Conservation (phyloP, 306 rosid genomes). For the Trifolium fragiferum region DNA sequence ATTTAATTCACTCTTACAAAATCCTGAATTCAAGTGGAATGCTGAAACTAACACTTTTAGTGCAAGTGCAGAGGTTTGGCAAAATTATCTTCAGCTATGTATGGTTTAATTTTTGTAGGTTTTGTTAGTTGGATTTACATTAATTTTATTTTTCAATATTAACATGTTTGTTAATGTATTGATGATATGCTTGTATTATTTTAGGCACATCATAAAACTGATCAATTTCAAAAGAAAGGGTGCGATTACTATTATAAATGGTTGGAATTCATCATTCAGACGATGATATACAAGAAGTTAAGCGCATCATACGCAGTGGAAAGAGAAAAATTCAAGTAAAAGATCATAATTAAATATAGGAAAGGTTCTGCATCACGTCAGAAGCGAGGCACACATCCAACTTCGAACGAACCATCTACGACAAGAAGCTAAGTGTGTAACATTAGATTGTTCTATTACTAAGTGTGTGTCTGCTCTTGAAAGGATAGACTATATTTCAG, state of each 20-base stretch:
- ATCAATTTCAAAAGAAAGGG: too few species aligned
- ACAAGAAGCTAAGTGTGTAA: too few species aligned
- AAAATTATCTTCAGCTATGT: not conserved
- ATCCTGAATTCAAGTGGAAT: slow-evolving; percentile 11
- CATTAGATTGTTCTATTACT: not conserved
- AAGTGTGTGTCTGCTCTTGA: not conserved
- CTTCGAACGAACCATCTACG: too few species aligned
- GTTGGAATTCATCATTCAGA: not conserved
- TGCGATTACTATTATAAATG: too few species aligned
- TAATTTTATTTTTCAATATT: too few species aligned
- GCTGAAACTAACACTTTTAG: not conserved
- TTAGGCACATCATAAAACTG: too few species aligned
- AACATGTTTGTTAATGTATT: too few species aligned
- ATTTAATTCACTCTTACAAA: slow-evolving; percentile 4
- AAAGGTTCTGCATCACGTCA: not conserved
- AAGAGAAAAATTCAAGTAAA: not conserved
- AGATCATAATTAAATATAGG: not conserved
- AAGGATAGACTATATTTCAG: not conserved
- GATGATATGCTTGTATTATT: too few species aligned
- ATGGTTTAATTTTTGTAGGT: not conserved
- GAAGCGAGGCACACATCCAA: not conserved
- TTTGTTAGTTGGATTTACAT: too few species aligned
- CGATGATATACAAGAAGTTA: not conserved
- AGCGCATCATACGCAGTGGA: not conserved
- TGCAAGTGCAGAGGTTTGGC: not conserved